A percentile compares a stretch with the other conserved stretches of the same genome.
These are phyloP conservation scores for Senna tora DNA, from an alignment of 306 rosid genomes.

Conservation along the genomic window DNA sequence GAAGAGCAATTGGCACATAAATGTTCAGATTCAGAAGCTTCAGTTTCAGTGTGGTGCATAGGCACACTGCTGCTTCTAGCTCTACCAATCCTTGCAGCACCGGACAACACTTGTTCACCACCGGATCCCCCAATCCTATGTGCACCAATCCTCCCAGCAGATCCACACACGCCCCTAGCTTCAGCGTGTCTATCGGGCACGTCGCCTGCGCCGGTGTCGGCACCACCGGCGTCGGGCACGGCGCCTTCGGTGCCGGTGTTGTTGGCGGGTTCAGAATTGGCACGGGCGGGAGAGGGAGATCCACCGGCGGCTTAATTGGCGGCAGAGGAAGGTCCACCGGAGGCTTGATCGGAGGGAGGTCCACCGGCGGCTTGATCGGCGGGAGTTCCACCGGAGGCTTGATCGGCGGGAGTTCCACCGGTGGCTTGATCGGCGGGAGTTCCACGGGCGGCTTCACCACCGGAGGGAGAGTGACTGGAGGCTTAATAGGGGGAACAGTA, in stretches of 20 bases:
- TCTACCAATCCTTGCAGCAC: constrained; percentile 74
- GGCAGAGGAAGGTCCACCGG: not conserved
- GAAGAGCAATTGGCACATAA: constrained; percentile 84
- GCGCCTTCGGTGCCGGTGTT: constrained; percentile 16
- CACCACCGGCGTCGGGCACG: constrained; percentile 42
- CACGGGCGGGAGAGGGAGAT: constrained; percentile 14
- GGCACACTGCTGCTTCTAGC: constrained; percentile 84
- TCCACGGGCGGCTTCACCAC: not conserved
- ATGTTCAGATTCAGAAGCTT: constrained; percentile 86
- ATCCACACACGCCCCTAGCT: constrained; percentile 84
- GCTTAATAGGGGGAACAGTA: constrained; percentile 7
- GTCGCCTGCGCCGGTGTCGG: constrained; percentile 52
- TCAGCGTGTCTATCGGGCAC: constrained; percentile 86
- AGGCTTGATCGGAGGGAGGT: not conserved
- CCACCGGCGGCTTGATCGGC: not conserved
- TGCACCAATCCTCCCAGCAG: constrained; percentile 79
- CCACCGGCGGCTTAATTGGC: constrained; percentile 33
- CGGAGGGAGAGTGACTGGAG: not conserved
- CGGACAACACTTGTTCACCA: constrained; percentile 77
- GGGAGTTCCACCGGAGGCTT: not conserved
- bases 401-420: not conserved
- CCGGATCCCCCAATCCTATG: constrained; percentile 81
- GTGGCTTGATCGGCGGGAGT: constrained; percentile 1
- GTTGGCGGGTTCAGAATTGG: constrained; percentile 29
- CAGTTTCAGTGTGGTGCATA: constrained; percentile 86